These are phyloP conservation scores for Aspergillus sp. DNA, from an alignment of 2,329 filamentous ascomycete species.

Conservation along the genomic window DNA sequence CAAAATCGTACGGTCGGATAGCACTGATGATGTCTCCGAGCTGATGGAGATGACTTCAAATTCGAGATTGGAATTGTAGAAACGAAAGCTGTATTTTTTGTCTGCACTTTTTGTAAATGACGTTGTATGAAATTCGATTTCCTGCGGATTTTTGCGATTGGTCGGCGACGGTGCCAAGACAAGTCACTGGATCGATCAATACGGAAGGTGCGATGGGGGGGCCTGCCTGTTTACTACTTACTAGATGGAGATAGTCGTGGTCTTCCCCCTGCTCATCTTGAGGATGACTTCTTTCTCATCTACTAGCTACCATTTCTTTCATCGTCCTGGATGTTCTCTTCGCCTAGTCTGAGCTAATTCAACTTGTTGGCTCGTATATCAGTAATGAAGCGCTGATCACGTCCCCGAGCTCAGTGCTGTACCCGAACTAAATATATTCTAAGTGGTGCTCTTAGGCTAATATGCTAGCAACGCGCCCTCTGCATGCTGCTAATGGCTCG, in stretches of 20 bases:
- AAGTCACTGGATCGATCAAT: conserved; percentile 1
- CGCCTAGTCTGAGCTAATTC: too few relatives aligned
- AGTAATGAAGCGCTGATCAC: too few relatives aligned
- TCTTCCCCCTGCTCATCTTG: too few relatives aligned
- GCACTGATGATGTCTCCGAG: background rate
- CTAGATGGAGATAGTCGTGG: too few relatives aligned
- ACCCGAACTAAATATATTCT: background rate
- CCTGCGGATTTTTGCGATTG: conserved; percentile 26
- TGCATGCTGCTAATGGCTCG: background rate
- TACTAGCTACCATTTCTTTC: too few relatives aligned
- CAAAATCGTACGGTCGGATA: background rate
- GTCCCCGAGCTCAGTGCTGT: too few relatives aligned
- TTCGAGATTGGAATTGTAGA: background rate
- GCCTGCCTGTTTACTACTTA: too few relatives aligned
- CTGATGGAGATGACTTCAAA: background rate
- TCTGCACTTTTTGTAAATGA: conserved; percentile 13
- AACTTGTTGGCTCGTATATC: too few relatives aligned
- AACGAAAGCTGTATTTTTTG: background rate
- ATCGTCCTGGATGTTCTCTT: too few relatives aligned
- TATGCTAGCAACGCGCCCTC: background rate
- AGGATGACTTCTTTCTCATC: too few relatives aligned
- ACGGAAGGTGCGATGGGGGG: background rate
- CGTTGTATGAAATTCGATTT: conserved; percentile 29
- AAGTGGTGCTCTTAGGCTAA: background rate
- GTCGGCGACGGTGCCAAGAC: conserved; percentile 29